phyloP scores from a whole-genome alignment of 2,329 filamentous ascomycete species.

The Penicillium brasilianum region DNA sequence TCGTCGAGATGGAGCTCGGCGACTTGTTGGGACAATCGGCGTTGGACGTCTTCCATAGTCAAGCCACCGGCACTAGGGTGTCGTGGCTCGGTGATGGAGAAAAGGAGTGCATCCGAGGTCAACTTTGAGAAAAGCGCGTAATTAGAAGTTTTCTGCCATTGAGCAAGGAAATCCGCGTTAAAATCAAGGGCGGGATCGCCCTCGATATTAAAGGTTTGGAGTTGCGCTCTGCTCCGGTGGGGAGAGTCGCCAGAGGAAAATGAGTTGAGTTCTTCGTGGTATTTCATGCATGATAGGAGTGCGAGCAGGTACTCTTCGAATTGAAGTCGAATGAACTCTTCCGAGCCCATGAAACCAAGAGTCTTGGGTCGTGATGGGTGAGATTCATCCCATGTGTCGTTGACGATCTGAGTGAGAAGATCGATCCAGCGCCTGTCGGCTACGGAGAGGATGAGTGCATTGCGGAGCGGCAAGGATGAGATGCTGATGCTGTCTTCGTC shows the following conservation, averaged over 20 bases:
- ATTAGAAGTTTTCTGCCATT: constrained; percentile 87
- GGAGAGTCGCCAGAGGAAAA: constrained; percentile 53
- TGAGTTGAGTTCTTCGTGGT: constrained; percentile 69
- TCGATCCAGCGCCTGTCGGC: constrained; percentile 97
- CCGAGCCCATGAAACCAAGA: constrained; percentile 91
- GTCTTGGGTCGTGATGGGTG: constrained; percentile 91
- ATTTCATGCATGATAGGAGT: constrained; percentile 86
- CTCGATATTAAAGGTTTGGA: constrained; percentile 67
- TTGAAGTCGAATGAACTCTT: constrained; percentile 95
- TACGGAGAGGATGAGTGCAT: constrained; percentile 76
- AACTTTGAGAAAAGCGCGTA: constrained; percentile 84
- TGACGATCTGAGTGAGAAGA: constrained; percentile 87
- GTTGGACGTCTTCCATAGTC: constrained; percentile 91
- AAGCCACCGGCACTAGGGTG: constrained; percentile 93
- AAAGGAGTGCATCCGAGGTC: constrained; percentile 79
- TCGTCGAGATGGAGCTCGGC: constrained; percentile 94
- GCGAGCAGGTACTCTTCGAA: constrained; percentile 96
- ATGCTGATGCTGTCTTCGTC: constrained; percentile 88
- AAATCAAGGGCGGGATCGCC: constrained; percentile 88
- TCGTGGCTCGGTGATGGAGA: constrained; percentile 89
- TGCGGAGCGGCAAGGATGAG: constrained; percentile 76
- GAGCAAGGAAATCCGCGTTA: constrained; percentile 80
- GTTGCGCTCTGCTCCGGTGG: constrained; percentile 53
- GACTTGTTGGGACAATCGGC: constrained; percentile 87
- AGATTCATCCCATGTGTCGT: constrained; percentile 93